Evolutionary conservation across 2,329 filamentous ascomycete species (phyloP), one percentile per base, ranked within the genome.

Genomic region (Escovopsis sp.): DNA sequence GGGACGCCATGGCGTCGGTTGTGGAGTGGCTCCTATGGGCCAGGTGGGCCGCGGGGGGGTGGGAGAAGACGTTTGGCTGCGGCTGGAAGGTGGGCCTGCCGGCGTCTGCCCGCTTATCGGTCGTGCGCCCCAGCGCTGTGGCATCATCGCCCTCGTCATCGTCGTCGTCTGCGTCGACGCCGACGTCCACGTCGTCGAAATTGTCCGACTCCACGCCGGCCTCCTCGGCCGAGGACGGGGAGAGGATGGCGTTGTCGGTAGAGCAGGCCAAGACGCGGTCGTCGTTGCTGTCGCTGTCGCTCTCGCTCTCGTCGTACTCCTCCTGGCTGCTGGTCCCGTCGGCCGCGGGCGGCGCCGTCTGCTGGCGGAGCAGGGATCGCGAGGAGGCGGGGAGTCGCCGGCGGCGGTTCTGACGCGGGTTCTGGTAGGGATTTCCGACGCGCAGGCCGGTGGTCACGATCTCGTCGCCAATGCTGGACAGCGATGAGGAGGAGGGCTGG

Each of bases 251-350:
- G 38, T 71, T 66, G 46, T 77, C 73, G 31, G 63, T 66, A 12
- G 73, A 77, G 45, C 70, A 75, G 2, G 67, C 66, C 50, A 77
- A 54, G 10, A 72, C 46, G 12, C 69, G 72, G 48, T 94, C 87
- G 29, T 86, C 85, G 42, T 94, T 87, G 56, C 72, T 93, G 55
- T 93, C 86, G 41, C 81, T 92, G 42, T 94, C 87, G 56, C 72
- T 93, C 55, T 93, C 86, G 42, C 81, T 92, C 62, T 94, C 86
- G 25, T 93, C 85, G 49, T 92, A 93, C 60, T 94, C 87, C 47
- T 94, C 87, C 54, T 94, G 85, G 49, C 87, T 93, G 57, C 85
- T 92, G 23, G 66, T 62, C 32, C 60, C 62, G 37, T 61, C 59
- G 35, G 57, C 49, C 21, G 21, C 8, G 16, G 60, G 61, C 27